Conservation (phyloP, 1,284 basidiomycete species). For the Pyrrhoderma noxium region DNA sequence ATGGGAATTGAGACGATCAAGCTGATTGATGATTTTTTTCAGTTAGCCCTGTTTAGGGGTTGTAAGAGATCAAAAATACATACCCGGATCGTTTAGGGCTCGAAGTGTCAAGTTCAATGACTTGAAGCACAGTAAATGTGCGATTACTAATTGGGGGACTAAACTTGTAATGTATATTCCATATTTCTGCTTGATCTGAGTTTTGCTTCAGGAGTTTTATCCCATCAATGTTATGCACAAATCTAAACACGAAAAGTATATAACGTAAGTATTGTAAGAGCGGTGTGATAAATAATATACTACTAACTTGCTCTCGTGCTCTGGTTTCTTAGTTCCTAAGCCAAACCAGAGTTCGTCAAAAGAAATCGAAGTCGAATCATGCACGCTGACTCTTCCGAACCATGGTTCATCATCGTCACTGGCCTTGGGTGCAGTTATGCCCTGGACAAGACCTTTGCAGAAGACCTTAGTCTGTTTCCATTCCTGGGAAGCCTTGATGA, state of each 20-base stretch:
- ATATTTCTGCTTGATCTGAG: conserved; percentile 56
- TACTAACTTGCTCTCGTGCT: conserved; percentile 60
- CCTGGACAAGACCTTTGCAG: conserved; percentile 47
- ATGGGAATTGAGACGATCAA: conserved; percentile 67
- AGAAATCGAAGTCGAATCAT: conserved; percentile 51
- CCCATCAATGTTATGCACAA: conserved; percentile 56
- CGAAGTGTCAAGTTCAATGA: conserved; percentile 41
- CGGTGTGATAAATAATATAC: background rate
- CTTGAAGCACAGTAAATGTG: conserved; percentile 68
- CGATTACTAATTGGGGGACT: conserved; percentile 61
- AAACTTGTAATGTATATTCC: conserved; percentile 69
- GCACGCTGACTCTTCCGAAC: conserved; percentile 61
- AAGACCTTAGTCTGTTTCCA: conserved; percentile 66
- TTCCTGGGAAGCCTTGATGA: conserved; percentile 44
- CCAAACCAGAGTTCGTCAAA: conserved; percentile 69
- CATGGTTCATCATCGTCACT: conserved; percentile 51
- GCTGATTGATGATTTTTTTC: conserved; percentile 28
- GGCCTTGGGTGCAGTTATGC: conserved; percentile 42
- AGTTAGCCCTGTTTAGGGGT: background rate
- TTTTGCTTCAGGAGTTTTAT: conserved; percentile 54
- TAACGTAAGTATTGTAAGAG: background rate
- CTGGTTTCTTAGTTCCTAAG: conserved; percentile 55
- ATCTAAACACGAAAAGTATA: conserved; percentile 35
- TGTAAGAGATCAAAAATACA: conserved; percentile 17
- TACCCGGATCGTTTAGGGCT: conserved; percentile 49